Percentiles rank a stretch among this genome's conserved stretches.
Conservation (phyloP, 768 basidiomycete genomes). For the Russula brevipes region DNA sequence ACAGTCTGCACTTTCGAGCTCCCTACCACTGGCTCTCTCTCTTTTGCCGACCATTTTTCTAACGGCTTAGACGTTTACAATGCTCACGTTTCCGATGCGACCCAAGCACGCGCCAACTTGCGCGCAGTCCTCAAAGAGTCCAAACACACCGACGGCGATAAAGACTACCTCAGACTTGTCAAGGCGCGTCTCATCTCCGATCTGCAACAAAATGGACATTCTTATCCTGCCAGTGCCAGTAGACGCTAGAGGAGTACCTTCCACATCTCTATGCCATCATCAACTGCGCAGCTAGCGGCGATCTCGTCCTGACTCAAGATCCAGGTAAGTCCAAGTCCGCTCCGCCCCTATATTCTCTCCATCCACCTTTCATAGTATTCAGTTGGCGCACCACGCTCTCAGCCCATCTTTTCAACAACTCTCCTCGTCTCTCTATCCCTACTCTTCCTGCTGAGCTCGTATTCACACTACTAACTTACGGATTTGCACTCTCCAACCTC, state of each 20-base stretch:
- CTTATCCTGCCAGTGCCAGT: neutral
- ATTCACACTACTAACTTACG: constrained; percentile 78
- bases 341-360: neutral
- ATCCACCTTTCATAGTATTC: constrained; percentile 50
- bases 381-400: constrained; percentile 67
- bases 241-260: constrained; percentile 88
- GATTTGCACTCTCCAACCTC: constrained; percentile 79
- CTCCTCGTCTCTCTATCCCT: constrained; percentile 51
- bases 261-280: constrained; percentile 74
- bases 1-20: constrained; percentile 64
- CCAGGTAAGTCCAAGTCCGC: constrained; percentile 49
- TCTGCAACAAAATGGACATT: neutral
- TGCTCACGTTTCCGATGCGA: constrained; percentile 61
- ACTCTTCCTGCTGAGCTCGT: constrained; percentile 76
- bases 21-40: constrained; percentile 77
- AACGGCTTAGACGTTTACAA: constrained; percentile 57
- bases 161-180: constrained; percentile 75
- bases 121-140: constrained; percentile 75
- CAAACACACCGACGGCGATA: constrained; percentile 66
- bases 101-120: constrained; percentile 74
- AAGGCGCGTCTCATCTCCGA: constrained; percentile 52
- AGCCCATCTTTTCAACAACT: constrained; percentile 24
- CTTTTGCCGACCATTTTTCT: constrained; percentile 66
- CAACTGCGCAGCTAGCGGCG: constrained; percentile 61
- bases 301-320: constrained; percentile 62